Conservation (phyloP, 805 yeast species). For the Metschnikowia kunwiensis region DNA sequence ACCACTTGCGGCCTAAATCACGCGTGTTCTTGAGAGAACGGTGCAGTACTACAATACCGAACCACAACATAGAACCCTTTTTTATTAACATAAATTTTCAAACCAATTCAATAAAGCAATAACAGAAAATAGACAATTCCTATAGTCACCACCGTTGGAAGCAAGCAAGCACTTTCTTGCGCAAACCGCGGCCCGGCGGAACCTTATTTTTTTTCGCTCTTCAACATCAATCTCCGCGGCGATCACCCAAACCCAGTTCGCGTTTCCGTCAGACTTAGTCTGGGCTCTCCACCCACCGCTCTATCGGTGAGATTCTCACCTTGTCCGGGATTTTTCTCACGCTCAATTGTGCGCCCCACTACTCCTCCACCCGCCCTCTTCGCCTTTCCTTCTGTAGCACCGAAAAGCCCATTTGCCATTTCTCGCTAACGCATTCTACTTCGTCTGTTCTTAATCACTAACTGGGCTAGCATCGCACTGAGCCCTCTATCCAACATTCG, state of each 20-base stretch:
- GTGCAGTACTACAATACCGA: too few relatives aligned
- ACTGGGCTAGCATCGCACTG: constrained; percentile 4
- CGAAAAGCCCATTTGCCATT: not conserved
- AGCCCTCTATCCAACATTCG: not conserved
- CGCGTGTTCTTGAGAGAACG: too few relatives aligned
- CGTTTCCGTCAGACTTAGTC: constrained; percentile 9
- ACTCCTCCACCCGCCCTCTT: constrained; percentile 1
- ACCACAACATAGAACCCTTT: too few relatives aligned
- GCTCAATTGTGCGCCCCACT: constrained; percentile 9
- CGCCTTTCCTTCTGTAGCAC: constrained; percentile 4
- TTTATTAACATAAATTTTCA: too few relatives aligned
- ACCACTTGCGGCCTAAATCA: too few relatives aligned
- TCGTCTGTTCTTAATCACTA: constrained; percentile 1
- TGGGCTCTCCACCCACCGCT: constrained; percentile 11
- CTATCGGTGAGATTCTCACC: constrained; percentile 6
- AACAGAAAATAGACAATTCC: too few relatives aligned
- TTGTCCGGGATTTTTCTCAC: constrained; percentile 8
- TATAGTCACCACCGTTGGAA: too few relatives aligned
- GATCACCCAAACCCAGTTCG: constrained; percentile 8
- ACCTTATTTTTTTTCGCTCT: not conserved
- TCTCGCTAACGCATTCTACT: not conserved
- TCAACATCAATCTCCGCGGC: constrained; percentile 7
- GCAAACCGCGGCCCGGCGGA: too few relatives aligned
- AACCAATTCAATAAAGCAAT: too few relatives aligned
- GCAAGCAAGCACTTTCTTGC: too few relatives aligned